Evolutionary conservation across 805 yeast species (phyloP).

Genomic region (Pichia exigua): DNA sequence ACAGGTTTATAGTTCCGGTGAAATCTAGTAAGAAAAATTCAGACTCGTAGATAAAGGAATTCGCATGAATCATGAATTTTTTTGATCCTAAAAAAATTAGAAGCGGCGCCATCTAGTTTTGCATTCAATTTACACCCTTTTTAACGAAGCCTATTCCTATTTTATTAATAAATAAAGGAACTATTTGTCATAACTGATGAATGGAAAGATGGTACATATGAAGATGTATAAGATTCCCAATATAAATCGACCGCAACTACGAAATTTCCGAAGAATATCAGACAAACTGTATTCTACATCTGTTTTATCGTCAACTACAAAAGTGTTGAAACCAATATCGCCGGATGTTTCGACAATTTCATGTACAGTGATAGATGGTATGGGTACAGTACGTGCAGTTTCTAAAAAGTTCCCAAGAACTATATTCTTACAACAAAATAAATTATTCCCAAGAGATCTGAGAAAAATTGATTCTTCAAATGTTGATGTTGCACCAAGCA

Average conservation of each 20-base stretch:
- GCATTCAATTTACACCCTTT: no score
- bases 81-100: no score
- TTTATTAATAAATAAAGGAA: no score
- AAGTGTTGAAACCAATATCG: conserved; percentile 33
- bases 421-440: conserved; percentile 60
- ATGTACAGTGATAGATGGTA: conserved; percentile 71
- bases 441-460: conserved; percentile 77
- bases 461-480: conserved; percentile 71
- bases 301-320: conserved; percentile 4
- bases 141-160: no score
- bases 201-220: no score
- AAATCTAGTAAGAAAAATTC: no score
- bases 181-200: not conserved
- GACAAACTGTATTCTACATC: not conserved
- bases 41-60: no score
- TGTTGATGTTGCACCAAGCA: conserved; percentile 81
- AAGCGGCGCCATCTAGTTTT: not conserved
- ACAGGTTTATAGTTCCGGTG: no score
- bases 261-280: not conserved
- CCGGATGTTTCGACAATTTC: conserved; percentile 50
- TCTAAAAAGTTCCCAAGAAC: conserved; percentile 69
- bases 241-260: not conserved
- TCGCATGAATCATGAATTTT: not conserved
- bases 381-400: conserved; percentile 63
- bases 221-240: not conserved